A percentile compares a stretch with the other conserved stretches of the same genome.
phyloP scores from a whole-genome alignment of 2,329 filamentous ascomycete genomes.

The Monilinia fructicola region DNA sequence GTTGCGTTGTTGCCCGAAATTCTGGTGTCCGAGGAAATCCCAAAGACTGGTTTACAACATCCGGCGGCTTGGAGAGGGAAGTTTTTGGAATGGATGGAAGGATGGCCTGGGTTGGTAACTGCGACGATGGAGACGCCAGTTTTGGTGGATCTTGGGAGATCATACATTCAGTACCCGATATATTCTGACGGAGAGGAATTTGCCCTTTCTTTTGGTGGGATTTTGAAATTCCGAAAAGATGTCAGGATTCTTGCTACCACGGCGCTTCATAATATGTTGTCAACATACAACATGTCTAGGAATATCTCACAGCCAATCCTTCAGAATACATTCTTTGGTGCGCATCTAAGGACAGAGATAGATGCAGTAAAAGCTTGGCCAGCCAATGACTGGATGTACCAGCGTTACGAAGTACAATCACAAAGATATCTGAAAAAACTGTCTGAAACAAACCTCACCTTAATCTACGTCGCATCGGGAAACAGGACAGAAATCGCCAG shows the following conservation, averaged over 20 bases:
- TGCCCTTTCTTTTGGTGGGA: conserved; percentile 30
- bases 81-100: conserved; percentile 3
- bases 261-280: conserved; percentile 26
- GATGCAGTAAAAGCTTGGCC: conserved; percentile 32
- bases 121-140: conserved; percentile 20
- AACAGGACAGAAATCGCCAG: conserved; percentile 41
- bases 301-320: conserved; percentile 24
- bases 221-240: conserved; percentile 34
- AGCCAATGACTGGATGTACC: conserved; percentile 24
- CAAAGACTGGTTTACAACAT: background rate
- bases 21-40: background rate
- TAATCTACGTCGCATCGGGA: conserved; percentile 48
- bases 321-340: conserved; percentile 30
- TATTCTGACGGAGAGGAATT: conserved; percentile 30
- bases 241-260: conserved; percentile 32
- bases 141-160: conserved; percentile 30
- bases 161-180: conserved; percentile 34
- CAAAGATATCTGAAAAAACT: conserved; percentile 42
- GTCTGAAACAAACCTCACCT: conserved; percentile 29
- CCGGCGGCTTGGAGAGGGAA: conserved; percentile 2
- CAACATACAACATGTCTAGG: conserved; percentile 19
- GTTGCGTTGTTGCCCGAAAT: conserved; percentile 14
- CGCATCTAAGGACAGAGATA: conserved; percentile 35
- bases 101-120: background rate
- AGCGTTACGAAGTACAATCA: conserved; percentile 40